Evolutionary conservation across 805 yeast species (phyloP), one percentile per base, ranked within the genome.

Genomic region (Starmerella potacharoeniae): DNA sequence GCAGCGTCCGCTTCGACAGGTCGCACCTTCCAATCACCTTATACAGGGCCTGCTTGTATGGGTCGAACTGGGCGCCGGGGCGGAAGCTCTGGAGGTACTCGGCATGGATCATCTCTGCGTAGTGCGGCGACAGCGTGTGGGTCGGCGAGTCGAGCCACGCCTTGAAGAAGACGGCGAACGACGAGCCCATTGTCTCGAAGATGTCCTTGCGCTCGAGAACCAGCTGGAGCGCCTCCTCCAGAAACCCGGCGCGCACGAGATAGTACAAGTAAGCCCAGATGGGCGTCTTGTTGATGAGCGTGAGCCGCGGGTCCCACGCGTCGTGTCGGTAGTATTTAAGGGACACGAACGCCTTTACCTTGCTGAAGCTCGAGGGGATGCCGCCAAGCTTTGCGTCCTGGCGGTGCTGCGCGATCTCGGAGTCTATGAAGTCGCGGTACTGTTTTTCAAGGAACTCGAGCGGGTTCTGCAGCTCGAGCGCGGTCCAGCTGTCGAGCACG

Each of bases 191-290:
- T 63, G 87, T 88, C 65, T 84, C 84, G 69, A 93, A 87, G 17
- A 84, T 78, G 42, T 82, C 81, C 58, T 77, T 79, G 64, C 86
- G 80, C 49, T 78, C 77, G 5, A 75, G 64, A 2, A 86, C 82
- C 52, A 86, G 77, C 40, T 81, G 81, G 35, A 85, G 71, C 0
- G 96, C 96, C 60, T 90, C 97, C 48, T 79, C 73, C 59, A 79
- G 71, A 60, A 85, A 78, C 2, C 98, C 97, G 3, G 91, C 82
- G 65, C 98, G 81, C 51, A 93, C 68, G 58, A 91, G 73, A 68
- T 86, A 91, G 66, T 84, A 93, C 10, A 93, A 71, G 40, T 88
- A 71, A 0, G 96, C 96, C 98, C 98, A 91, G n/a, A 93, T 79
- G 9, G 97, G 97, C 1, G 79, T 73, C 16, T 89, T 89, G 69